These are phyloP conservation scores for Hypocrella siamensis DNA, from an alignment of 2,329 filamentous ascomycete species.

Conservation along the genomic window DNA sequence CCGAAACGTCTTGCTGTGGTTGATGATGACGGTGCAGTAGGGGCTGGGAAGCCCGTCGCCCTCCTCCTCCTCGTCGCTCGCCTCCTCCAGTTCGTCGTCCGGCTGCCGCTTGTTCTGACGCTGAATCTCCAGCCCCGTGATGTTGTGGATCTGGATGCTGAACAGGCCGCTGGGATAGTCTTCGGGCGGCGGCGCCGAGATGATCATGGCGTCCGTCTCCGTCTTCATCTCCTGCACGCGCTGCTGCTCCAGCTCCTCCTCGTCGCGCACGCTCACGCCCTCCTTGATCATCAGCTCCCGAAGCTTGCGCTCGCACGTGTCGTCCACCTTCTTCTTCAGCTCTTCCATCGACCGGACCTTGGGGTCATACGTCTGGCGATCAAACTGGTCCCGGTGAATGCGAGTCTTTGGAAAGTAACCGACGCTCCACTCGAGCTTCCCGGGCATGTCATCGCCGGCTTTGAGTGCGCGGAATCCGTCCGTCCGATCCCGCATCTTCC, in stretches of 20 bases:
- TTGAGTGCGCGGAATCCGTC: slow-evolving; percentile 53
- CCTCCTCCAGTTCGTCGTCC: slow-evolving; percentile 24
- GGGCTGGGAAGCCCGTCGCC: slow-evolving; percentile 51
- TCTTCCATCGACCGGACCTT: slow-evolving; percentile 41
- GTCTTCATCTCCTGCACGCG: slow-evolving; percentile 49
- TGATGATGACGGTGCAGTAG: slow-evolving; percentile 60
- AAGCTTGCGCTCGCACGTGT: slow-evolving; percentile 43
- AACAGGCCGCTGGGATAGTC: slow-evolving; percentile 51
- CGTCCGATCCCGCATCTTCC: slow-evolving; percentile 43
- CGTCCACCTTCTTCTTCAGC: slow-evolving; percentile 39
- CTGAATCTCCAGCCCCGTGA: slow-evolving; percentile 50
- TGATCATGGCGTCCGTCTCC: slow-evolving; percentile 47
- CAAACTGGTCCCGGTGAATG: slow-evolving; percentile 45
- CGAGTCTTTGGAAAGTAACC: slow-evolving; percentile 55
- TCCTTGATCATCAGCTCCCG: slow-evolving; percentile 38
- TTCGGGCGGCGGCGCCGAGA: slow-evolving; percentile 47
- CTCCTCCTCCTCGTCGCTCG: slow-evolving; percentile 39
- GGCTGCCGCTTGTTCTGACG: slow-evolving; percentile 39
- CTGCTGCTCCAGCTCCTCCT: slow-evolving; percentile 50
- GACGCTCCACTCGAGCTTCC: slow-evolving; percentile 52
- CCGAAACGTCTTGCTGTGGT: slow-evolving; percentile 53
- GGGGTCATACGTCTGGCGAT: slow-evolving; percentile 42
- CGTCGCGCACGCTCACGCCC: slow-evolving; percentile 34
- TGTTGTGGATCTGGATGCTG: slow-evolving; percentile 57
- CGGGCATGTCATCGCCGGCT: slow-evolving; percentile 51